Conservation (phyloP, 2,329 filamentous ascomycete genomes). For the Neonectria hederae region DNA sequence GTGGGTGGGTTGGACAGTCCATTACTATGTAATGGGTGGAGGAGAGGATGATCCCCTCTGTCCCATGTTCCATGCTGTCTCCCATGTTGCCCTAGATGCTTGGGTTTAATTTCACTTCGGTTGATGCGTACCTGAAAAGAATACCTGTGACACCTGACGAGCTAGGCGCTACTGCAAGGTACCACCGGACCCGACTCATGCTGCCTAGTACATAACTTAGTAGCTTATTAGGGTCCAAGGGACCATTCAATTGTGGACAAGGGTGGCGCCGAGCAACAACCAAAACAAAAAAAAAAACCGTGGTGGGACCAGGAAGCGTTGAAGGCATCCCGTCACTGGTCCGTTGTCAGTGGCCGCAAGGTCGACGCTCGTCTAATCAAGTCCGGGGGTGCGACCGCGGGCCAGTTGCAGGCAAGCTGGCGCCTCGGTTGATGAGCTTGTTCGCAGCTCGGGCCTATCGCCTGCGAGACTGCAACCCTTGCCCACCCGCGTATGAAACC, state of each 20-base stretch:
- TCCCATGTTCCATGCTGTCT: background rate
- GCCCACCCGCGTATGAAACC: conserved; percentile 7
- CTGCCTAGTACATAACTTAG: too few species aligned
- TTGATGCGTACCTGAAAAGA: conserved; percentile 2
- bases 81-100: conserved; percentile 1
- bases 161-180: conserved; percentile 23
- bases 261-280: conserved; percentile 1
- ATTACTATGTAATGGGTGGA: background rate
- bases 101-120: conserved; percentile 22
- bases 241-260: conserved; percentile 3
- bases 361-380: conserved; percentile 7
- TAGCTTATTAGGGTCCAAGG: too few species aligned
- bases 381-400: conserved; percentile 3
- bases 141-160: conserved; percentile 7
- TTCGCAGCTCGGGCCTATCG: conserved; percentile 12
- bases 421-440: conserved; percentile 14
- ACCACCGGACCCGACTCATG: background rate
- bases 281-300: conserved; percentile 26
- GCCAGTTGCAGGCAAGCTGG: background rate
- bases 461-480: conserved; percentile 5
- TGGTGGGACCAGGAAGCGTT: conserved; percentile 31
- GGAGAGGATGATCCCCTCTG: background rate
- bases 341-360: conserved; percentile 24
- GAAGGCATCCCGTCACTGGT: conserved; percentile 32
- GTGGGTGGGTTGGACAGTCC: background rate